Conservation (phyloP, 2,329 filamentous ascomycete genomes). For the Cladobotryum mycophilum region DNA sequence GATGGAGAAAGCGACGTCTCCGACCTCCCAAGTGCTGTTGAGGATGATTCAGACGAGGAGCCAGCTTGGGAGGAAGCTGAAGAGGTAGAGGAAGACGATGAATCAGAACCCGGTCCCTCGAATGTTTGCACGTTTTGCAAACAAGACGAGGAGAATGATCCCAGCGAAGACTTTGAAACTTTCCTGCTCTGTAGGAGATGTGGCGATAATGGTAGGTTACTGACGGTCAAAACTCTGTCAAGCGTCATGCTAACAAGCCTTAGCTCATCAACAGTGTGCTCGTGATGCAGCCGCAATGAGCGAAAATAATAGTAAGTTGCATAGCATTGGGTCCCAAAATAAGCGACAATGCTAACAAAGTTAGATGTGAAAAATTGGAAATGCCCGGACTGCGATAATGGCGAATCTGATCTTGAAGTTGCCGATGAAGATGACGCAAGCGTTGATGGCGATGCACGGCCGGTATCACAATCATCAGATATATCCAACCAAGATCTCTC, state of each 20-base stretch:
- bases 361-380: conserved; percentile 42
- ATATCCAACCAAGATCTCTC: conserved; percentile 54
- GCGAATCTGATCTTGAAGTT: conserved; percentile 25
- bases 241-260: conserved; percentile 33
- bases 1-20: conserved; percentile 45
- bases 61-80: conserved; percentile 49
- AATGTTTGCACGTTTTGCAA: conserved; percentile 66
- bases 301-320: conserved; percentile 24
- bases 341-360: conserved; percentile 18
- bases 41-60: conserved; percentile 46
- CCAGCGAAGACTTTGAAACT: conserved; percentile 72
- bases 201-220: conserved; percentile 70
- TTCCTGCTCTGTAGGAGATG: conserved; percentile 73
- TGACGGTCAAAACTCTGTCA: not conserved
- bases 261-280: conserved; percentile 89
- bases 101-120: conserved; percentile 44
- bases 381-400: conserved; percentile 43
- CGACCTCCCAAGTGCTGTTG: conserved; percentile 42
- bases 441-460: conserved; percentile 17
- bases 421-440: conserved; percentile 20
- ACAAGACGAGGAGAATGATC: conserved; percentile 75
- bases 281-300: conserved; percentile 50
- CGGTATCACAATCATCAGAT: conserved; percentile 23
- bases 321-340: too few relatives aligned
- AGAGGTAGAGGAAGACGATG: conserved; percentile 52